Conservation (phyloP, 495 filamentous ascomycete genomes). For the Penicillium samsonianum region DNA sequence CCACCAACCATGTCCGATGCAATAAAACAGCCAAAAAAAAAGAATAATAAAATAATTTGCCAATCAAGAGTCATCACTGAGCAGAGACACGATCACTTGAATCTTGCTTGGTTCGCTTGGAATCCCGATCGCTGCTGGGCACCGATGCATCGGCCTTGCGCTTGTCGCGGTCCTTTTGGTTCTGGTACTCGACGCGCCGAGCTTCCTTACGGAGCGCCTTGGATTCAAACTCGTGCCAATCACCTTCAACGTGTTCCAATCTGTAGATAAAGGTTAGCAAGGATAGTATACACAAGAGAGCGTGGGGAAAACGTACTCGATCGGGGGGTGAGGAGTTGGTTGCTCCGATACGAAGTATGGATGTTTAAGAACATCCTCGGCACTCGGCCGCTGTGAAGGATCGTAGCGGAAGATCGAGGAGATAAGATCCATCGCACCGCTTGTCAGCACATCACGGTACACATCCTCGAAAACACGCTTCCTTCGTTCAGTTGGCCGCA, state of each 20-base stretch:
- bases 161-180: conserved; percentile 56
- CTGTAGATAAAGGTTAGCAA: conserved; percentile 44
- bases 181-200: conserved; percentile 56
- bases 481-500: conserved; percentile 72
- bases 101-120: conserved; percentile 38
- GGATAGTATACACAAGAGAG: conserved; percentile 7
- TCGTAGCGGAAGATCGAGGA: conserved; percentile 83
- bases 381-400: conserved; percentile 79
- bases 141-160: conserved; percentile 38
- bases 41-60: conserved; percentile 1
- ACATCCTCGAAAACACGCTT: conserved; percentile 80
- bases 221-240: conserved; percentile 99
- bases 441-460: conserved; percentile 70
- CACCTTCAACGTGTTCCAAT: conserved; percentile 80
- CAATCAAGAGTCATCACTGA: background rate
- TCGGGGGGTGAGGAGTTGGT: conserved; percentile 72
- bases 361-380: conserved; percentile 83
- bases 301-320: conserved; percentile 65
- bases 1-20: conserved; percentile 18
- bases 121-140: conserved; percentile 40
- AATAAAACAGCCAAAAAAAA: conserved; percentile 9
- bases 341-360: conserved; percentile 86
- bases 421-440: conserved; percentile 81
- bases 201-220: conserved; percentile 91
- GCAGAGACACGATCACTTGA: conserved; percentile 10